Percentiles rank a stretch among this genome's conserved stretches.
Conservation (phyloP, 2,329 filamentous ascomycete genomes). For the Colletotrichum tabaci region DNA sequence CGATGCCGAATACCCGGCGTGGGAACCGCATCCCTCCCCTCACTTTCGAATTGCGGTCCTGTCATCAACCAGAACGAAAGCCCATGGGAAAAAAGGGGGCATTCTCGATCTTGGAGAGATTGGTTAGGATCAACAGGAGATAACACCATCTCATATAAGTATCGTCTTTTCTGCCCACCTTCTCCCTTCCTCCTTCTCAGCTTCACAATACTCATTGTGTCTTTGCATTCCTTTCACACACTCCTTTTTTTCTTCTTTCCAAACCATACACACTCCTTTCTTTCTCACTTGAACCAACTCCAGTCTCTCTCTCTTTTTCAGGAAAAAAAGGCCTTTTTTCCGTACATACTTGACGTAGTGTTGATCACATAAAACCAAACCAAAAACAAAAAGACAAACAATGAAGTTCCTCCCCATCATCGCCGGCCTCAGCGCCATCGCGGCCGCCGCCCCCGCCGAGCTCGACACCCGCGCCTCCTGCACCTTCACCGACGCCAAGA, state of each 20-base stretch:
- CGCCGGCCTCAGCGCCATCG: conserved; percentile 48
- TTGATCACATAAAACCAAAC: conserved; percentile 17
- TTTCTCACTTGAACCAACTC: conserved; percentile 18
- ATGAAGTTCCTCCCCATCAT: conserved; percentile 38
- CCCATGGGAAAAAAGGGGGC: background rate
- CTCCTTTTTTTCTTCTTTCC: conserved; percentile 9
- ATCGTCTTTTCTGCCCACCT: conserved; percentile 10
- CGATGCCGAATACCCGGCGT: conserved; percentile 21
- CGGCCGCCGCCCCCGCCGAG: conserved; percentile 44
- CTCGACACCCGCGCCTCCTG: conserved; percentile 54
- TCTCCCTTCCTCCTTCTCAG: background rate
- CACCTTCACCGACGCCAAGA: conserved; percentile 67
- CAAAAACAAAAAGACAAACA: conserved; percentile 13
- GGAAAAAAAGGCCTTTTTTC: background rate
- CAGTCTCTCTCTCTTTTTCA: conserved; percentile 26
- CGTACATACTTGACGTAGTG: conserved; percentile 31
- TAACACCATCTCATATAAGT: conserved; percentile 9
- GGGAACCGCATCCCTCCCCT: background rate
- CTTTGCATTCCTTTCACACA: conserved; percentile 29
- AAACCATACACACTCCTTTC: background rate
- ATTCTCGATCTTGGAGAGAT: background rate
- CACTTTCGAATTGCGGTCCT: background rate
- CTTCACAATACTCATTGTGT: conserved; percentile 16
- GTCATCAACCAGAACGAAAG: background rate
- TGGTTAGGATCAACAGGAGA: background rate